Evolutionary conservation across 352 stramenopile genomes (phyloP).

Genomic region (Phytophthora europaea): DNA sequence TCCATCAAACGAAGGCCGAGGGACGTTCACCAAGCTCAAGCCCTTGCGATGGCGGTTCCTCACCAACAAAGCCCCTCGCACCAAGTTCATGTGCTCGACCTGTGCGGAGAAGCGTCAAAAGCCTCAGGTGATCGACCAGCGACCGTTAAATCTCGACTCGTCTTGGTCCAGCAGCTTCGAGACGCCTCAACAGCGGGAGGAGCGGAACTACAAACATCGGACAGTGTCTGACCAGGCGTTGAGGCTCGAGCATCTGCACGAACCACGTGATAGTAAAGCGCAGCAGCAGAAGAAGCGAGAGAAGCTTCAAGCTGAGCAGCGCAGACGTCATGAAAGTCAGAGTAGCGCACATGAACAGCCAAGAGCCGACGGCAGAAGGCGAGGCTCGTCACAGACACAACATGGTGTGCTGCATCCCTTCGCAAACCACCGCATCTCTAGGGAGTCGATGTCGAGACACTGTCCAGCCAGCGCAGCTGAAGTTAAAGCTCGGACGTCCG

Average conservation of each 20-base stretch:
- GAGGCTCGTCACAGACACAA: conserved; percentile 18
- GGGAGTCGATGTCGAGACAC: conserved; percentile 17
- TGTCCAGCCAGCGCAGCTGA: conserved; percentile 17
- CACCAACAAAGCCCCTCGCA: conserved; percentile 29
- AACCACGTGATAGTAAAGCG: not conserved
- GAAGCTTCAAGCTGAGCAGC: conserved; percentile 20
- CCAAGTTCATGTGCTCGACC: conserved; percentile 32
- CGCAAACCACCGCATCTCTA: conserved; percentile 29
- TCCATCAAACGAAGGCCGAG: conserved; percentile 7
- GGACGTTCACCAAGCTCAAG: conserved; percentile 30
- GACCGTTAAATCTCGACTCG: conserved; percentile 17
- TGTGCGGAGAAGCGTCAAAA: conserved; percentile 36
- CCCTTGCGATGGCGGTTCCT: conserved; percentile 41
- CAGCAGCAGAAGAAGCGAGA: conserved; percentile 29
- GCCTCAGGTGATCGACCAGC: conserved; percentile 8
- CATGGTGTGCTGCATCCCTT: conserved; percentile 26
- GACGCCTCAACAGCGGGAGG: conserved; percentile 7
- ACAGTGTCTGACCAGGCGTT: conserved; percentile 2
- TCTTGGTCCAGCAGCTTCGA: conserved; percentile 13
- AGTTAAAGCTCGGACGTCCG: conserved; percentile 3
- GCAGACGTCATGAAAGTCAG: conserved; percentile 9
- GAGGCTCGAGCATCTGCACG: conserved; percentile 28
- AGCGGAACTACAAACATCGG: conserved; percentile 6
- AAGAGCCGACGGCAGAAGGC: conserved; percentile 22
- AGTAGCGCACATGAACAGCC: not conserved